Conservation (phyloP, 139 green algal species). For the Coelastrella sp. region DNA sequence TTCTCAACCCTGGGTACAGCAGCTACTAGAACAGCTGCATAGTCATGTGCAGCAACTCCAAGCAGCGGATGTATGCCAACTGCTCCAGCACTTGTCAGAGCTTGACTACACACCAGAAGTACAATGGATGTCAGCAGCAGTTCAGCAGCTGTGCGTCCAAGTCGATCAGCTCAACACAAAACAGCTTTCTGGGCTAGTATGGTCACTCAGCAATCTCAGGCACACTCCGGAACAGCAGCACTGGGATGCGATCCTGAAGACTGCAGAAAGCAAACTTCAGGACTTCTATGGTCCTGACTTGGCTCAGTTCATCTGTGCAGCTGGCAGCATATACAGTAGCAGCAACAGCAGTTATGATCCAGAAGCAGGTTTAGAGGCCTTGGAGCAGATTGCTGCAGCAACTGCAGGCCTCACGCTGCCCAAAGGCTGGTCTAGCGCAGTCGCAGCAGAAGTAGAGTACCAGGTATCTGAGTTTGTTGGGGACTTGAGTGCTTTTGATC, state of each 20-base stretch:
- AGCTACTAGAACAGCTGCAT: background rate
- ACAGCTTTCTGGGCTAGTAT: background rate
- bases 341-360: conserved; percentile 27
- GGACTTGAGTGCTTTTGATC: conserved; percentile 61
- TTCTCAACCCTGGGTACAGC: conserved; percentile 22
- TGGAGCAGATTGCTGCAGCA: background rate
- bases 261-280: conserved; percentile 7
- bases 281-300: conserved; percentile 62
- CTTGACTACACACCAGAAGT: conserved; percentile 8
- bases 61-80: background rate
- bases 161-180: background rate
- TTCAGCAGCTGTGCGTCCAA: conserved; percentile 6
- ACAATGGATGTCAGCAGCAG: background rate
- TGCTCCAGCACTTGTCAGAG: conserved; percentile 13
- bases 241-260: conserved; percentile 11
- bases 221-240: conserved; percentile 25
- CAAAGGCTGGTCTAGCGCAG: conserved; percentile 43
- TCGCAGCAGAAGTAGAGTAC: conserved; percentile 34
- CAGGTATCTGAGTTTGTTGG: conserved; percentile 59
- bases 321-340: conserved; percentile 44
- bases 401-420: conserved; percentile 22
- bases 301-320: conserved; percentile 42
- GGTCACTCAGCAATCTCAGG: conserved; percentile 41
- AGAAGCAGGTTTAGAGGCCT: background rate
- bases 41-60: background rate